phyloP scores from a whole-genome alignment of 2,329 filamentous ascomycete species.

The Colletotrichum tropicicola region DNA sequence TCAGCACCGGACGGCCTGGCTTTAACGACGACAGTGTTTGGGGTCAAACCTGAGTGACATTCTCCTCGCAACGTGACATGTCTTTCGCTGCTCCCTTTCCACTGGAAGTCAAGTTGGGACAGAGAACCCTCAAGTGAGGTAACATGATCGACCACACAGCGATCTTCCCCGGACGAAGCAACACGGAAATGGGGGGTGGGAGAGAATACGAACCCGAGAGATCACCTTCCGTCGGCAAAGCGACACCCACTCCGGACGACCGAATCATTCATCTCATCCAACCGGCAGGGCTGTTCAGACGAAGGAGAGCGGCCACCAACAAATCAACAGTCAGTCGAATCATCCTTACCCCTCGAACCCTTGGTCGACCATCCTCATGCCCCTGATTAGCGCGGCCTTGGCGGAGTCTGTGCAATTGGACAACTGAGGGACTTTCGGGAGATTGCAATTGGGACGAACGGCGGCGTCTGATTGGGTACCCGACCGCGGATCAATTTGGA shows the following conservation, averaged over 20 bases:
- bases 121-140: slow-evolving; percentile 26
- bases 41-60: neutral
- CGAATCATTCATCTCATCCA: neutral
- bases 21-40: slow-evolving; percentile 30
- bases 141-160: slow-evolving; percentile 2
- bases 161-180: slow-evolving; percentile 5
- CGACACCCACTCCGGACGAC: neutral
- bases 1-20: slow-evolving; percentile 15
- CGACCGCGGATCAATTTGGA: slow-evolving; percentile 4
- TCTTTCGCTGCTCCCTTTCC: neutral
- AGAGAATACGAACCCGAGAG: too few relatives aligned
- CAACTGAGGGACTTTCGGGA: slow-evolving; percentile 25
- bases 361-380: too few relatives aligned
- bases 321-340: neutral
- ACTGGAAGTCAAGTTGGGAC: neutral
- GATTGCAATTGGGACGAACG: slow-evolving; percentile 20
- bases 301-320: neutral
- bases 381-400: neutral
- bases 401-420: neutral
- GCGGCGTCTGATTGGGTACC: slow-evolving; percentile 10
- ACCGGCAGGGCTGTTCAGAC: too few relatives aligned
- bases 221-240: too few relatives aligned
- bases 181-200: neutral
- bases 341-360: too few relatives aligned
- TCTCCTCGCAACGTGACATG: neutral